Evolutionary conservation across 2,329 filamentous ascomycete species (phyloP), one percentile per base, ranked within the genome.

Genomic region (Arthrobotrys iridis): DNA sequence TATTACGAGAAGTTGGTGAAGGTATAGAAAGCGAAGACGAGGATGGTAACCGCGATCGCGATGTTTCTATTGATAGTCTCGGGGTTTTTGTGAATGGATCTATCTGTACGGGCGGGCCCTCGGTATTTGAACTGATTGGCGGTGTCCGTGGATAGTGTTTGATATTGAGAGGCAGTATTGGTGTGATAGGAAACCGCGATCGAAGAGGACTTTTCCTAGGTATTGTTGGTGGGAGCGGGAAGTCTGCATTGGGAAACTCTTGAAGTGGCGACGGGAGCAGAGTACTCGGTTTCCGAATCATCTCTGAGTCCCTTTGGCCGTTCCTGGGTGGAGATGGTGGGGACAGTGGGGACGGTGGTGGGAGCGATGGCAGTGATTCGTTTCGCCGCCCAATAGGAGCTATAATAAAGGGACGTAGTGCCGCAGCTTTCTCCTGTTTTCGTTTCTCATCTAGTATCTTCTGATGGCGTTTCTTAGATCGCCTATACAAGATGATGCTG

Each of bases 191-290:
- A 10, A 63, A 28, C 11, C 50, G 50, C 20, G 55, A 33, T 10
- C 62, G 48, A 15, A 28, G 18, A 15, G 62, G 62, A 22, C 18
- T 68, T 30, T 48, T 59, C 43, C 64, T 68, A 13, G 52, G 37
- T 43, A 59, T 45, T n/a, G n/a, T 58, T 8, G 64, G 50, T 8
- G 64, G 64, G 11, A 59, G 15, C 18, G 64, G 50, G 43, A 68
- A 68, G n/a, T 68, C 50, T 22, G 64, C 50, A n/a, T 52, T 41
- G 7, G 55, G 64, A 22, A 62, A 66, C 24, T 75, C 63, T 15
- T 55, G 59, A 43, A 75, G 37, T 3, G 71, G 71, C 7, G 71
- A 75, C 11, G 71, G 71, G 6, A 75, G 57, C 1, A 75, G 57
- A 13, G 55, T 40, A 15, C 71, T 75, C 6, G 46, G 63, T 26